Evolutionary conservation across 1,284 basidiomycete species (phyloP), one percentile per base, ranked within the genome.

Genomic region (Leccinum angustisporum): DNA sequence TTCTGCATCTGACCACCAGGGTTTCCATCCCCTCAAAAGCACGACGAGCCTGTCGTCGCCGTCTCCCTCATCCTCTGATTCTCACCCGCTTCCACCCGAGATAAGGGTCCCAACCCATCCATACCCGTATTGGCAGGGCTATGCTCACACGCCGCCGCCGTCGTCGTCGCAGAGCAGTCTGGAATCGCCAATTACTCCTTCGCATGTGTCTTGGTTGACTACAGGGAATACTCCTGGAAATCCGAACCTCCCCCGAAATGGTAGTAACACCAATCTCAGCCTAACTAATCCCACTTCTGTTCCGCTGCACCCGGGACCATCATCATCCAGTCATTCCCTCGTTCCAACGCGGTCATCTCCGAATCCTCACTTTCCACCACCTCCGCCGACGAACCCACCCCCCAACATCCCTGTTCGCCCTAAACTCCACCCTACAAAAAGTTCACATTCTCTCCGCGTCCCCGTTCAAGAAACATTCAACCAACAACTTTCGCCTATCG

Each of bases 401-500:
- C 63, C 71, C 11, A 71, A 65, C 27, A 54, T 62, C 27, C 27
- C 55, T 27, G 11, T 65, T 30, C 72, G 71, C 40, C 61, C 73
- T 3, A 73, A 68, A 43, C 54, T 72, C 14, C 65, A 72, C 21
- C 60, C 72, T 11, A 68, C 71, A 18, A 73, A 76, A 62, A 75
- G 74, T 54, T 68, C 75, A 5, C 76, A 76, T 53, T 75, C 76
- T 27, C 71, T 80, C 25, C 75, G 75, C 13, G 68, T 74, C 16
- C 73, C 61, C 50, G 66, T 62, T 56, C 70, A 67, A 59, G 74
- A 71, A 56, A 72, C 75, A 6, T 80, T 77, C 68, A 77, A 72
- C 21, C 70, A 80, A 61, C 83, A 79, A 36, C 78, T 85, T 36
- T 85, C 83, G 3, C 83, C 83, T 0, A 85, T 85, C 51, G 77